Evolutionary conservation across 352 stramenopile genomes (phyloP).

Genomic region (Pythium pectinolyticum): DNA sequence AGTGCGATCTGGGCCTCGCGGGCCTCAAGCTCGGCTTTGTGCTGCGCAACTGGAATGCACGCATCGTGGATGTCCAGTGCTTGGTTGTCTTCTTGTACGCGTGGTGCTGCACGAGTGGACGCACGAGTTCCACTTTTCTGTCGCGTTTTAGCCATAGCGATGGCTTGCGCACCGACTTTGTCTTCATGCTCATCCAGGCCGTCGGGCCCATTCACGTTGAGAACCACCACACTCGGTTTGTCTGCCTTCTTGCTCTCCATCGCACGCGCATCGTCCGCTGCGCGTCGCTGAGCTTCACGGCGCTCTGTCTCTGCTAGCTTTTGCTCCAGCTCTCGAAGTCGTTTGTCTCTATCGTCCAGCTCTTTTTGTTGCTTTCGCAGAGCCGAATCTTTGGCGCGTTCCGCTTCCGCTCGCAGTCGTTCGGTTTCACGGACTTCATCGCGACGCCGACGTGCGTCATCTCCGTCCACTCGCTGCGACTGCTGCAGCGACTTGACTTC

Average conservation of each 20-base stretch:
- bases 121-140: conserved; percentile 4
- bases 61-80: conserved; percentile 19
- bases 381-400: conserved; percentile 34
- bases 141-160: conserved; percentile 23
- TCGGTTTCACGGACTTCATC: conserved; percentile 25
- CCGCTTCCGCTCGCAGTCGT: conserved; percentile 35
- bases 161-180: conserved; percentile 30
- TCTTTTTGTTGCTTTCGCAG: conserved; percentile 46
- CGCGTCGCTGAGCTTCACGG: conserved; percentile 22
- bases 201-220: conserved; percentile 50
- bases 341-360: conserved; percentile 59
- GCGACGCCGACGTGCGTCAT: conserved; percentile 28
- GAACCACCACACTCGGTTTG: conserved; percentile 54
- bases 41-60: conserved; percentile 48
- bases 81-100: conserved; percentile 12
- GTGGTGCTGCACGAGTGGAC: neutral
- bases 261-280: conserved; percentile 2
- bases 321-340: conserved; percentile 48
- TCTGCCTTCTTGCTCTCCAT: conserved; percentile 20
- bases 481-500: conserved; percentile 34
- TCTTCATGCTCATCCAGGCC: conserved; percentile 33
- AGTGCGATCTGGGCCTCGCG: conserved; percentile 54
- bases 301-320: conserved; percentile 45
- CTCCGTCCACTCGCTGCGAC: conserved; percentile 42
- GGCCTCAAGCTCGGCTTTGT: conserved; percentile 54